Conservation (phyloP, 2,329 filamentous ascomycete genomes). For the Trichoderma arundinaceum region DNA sequence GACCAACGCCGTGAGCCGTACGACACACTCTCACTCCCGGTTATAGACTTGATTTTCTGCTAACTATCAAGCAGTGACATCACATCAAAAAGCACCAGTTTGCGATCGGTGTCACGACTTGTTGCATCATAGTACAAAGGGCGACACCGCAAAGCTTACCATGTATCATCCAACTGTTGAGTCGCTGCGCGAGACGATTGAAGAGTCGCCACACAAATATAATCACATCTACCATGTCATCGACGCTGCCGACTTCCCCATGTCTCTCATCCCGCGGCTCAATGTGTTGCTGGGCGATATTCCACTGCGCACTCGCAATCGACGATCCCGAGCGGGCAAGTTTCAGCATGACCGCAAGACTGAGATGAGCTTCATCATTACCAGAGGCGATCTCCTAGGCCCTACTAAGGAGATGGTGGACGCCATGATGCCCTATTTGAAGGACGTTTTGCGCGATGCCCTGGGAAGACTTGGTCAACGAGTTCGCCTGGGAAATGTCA, state of each 20-base stretch:
- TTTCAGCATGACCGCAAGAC: slow-evolving; percentile 72
- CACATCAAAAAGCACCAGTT: slow-evolving; percentile 57
- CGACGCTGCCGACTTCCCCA: slow-evolving; percentile 94
- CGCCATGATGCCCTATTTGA: slow-evolving; percentile 81
- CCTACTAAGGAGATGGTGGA: slow-evolving; percentile 86
- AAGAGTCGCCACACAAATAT: slow-evolving; percentile 84
- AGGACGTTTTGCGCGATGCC: slow-evolving; percentile 75
- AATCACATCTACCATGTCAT: slow-evolving; percentile 96
- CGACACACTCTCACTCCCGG: background rate
- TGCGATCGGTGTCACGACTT: slow-evolving; percentile 90
- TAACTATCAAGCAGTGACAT: slow-evolving; percentile 27
- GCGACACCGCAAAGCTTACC: slow-evolving; percentile 52
- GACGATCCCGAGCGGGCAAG: slow-evolving; percentile 70
- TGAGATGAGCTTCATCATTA: slow-evolving; percentile 90
- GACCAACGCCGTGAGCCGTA: slow-evolving; percentile 25
- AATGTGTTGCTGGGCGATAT: slow-evolving; percentile 72
- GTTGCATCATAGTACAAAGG: slow-evolving; percentile 72
- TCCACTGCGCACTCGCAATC: slow-evolving; percentile 78
- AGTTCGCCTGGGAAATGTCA: slow-evolving; percentile 85
- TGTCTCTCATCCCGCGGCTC: slow-evolving; percentile 84
- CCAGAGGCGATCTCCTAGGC: slow-evolving; percentile 82
- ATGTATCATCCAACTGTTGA: slow-evolving; percentile 83
- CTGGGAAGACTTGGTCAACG: slow-evolving; percentile 70
- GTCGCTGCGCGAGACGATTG: slow-evolving; percentile 80
- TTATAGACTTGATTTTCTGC: background rate